These are phyloP conservation scores for Crithidia bombi DNA, from an alignment of 208 protist genomes.

Conservation along the genomic window DNA sequence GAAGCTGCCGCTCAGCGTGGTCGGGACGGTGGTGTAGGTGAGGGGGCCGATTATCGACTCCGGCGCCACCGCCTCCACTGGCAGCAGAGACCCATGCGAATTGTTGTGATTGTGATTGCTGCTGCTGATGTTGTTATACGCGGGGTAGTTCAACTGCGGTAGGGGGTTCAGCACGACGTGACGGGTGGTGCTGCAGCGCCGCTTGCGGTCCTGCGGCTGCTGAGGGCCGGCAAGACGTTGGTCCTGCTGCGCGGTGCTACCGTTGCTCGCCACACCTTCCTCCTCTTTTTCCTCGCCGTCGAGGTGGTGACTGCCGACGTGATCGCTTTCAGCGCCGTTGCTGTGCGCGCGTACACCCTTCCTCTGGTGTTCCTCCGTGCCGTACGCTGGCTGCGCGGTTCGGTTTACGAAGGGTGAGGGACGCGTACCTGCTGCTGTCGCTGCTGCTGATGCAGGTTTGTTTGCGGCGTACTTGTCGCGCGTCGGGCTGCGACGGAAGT, in stretches of 20 bases:
- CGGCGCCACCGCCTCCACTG: neutral
- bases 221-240: neutral
- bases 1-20: neutral
- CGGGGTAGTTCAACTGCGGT: neutral
- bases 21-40: neutral
- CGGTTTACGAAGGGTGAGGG: neutral
- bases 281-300: neutral
- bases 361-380: neutral
- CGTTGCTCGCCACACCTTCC: conserved; percentile 6
- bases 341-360: neutral
- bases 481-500: neutral
- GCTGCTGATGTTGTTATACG: too few species aligned
- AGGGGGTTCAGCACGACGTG: neutral
- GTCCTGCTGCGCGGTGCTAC: neutral
- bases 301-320: neutral
- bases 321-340: neutral
- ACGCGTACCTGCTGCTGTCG: neutral
- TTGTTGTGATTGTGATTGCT: too few species aligned
- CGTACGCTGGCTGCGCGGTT: neutral
- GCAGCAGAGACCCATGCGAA: neutral
- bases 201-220: conserved; percentile 1
- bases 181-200: neutral
- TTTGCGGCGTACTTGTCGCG: too few species aligned
- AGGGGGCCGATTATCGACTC: neutral
- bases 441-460: too few species aligned